Conservation (phyloP, 1,284 basidiomycete species). For the Cryptococcus wingfieldii region DNA sequence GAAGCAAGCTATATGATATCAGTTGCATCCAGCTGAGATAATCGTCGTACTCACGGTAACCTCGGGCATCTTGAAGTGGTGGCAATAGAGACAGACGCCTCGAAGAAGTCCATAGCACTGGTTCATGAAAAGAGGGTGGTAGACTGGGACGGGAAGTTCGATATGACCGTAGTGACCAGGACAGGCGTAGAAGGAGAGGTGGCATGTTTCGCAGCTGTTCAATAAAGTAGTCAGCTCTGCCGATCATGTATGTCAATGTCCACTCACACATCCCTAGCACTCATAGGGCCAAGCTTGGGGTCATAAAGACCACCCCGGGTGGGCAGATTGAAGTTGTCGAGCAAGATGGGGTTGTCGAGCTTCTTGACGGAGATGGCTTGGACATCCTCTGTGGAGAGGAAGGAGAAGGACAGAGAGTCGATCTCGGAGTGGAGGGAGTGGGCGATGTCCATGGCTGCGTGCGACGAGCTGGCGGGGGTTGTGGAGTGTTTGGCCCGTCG, state of each 20-base stretch:
- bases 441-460: conserved; percentile 76
- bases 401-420: conserved; percentile 86
- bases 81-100: conserved; percentile 92
- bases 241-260: not conserved
- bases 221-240: not conserved
- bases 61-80: conserved; percentile 78
- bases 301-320: conserved; percentile 93
- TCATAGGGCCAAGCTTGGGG: conserved; percentile 86
- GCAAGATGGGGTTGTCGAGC: conserved; percentile 85
- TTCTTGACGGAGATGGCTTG: conserved; percentile 93
- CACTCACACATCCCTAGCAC: conserved; percentile 78
- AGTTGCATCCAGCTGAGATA: conserved; percentile 1
- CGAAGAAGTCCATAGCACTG: conserved; percentile 87
- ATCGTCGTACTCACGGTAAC: conserved; percentile 59
- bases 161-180: conserved; percentile 99
- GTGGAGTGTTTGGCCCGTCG: not conserved
- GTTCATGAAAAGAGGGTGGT: conserved; percentile 93
- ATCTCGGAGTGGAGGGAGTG: conserved; percentile 81
- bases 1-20: conserved; percentile 61
- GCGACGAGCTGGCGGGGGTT: not conserved
- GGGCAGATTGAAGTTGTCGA: conserved; percentile 91
- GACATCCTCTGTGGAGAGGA: conserved; percentile 86
- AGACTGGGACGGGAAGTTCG: conserved; percentile 90
- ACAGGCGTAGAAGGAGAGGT: conserved; percentile 84
- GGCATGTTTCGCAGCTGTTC: conserved; percentile 85